Evolutionary conservation across 1,284 basidiomycete species (phyloP).

Genomic region (Psilocybe mexicana): DNA sequence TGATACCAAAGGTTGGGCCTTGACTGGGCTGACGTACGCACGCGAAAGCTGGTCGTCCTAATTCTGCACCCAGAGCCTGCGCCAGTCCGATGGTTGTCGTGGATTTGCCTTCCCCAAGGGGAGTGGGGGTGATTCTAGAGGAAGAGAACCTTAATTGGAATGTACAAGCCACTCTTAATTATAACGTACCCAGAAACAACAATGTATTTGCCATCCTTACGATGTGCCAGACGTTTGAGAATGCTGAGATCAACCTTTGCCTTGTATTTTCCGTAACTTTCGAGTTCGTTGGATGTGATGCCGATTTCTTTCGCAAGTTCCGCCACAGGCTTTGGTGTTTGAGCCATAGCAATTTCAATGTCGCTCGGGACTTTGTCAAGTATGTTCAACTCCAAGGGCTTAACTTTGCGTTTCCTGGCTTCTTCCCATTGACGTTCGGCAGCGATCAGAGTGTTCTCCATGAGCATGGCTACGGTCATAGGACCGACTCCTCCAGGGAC

Average conservation of each 20-base stretch:
- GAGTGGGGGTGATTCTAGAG: constrained; percentile 92
- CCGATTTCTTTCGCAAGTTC: constrained; percentile 91
- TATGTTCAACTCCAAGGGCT: constrained; percentile 78
- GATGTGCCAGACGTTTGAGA: constrained; percentile 82
- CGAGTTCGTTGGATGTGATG: constrained; percentile 83
- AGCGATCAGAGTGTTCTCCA: constrained; percentile 91
- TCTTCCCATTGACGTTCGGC: constrained; percentile 82
- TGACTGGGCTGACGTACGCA: constrained; percentile 99
- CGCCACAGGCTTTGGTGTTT: constrained; percentile 89
- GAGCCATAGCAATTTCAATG: constrained; percentile 95
- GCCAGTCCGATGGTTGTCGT: constrained; percentile 98
- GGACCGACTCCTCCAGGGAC: constrained; percentile 99
- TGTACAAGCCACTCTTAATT: not conserved
- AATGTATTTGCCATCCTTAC: constrained; percentile 96
- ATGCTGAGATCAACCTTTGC: constrained; percentile 95
- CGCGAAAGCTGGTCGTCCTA: constrained; percentile 92
- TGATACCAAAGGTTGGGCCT: constrained; percentile 99
- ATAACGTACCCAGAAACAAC: constrained; percentile 81
- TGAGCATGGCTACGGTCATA: constrained; percentile 99
- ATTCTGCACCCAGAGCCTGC: constrained; percentile 94
- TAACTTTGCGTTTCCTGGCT: constrained; percentile 66
- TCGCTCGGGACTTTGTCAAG: constrained; percentile 90
- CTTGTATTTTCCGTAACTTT: constrained; percentile 95
- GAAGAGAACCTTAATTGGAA: constrained; percentile 1
- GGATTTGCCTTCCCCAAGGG: constrained; percentile 97